Conservation (phyloP, 2,329 filamentous ascomycete genomes). For the Pezicula radicicola region DNA sequence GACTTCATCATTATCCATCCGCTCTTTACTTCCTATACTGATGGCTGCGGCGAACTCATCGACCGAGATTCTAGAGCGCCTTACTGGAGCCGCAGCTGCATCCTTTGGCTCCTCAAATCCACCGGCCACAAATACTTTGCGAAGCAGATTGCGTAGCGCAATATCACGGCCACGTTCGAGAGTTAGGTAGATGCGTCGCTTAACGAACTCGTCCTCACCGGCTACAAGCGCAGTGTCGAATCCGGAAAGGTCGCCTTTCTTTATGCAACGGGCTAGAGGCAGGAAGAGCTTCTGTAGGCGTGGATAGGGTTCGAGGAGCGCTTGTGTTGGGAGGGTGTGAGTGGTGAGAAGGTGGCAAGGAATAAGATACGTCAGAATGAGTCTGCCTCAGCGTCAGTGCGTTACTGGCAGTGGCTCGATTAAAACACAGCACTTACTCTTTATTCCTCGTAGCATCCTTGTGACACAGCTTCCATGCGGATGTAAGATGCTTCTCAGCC, state of each 20-base stretch:
- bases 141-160: conserved; percentile 82
- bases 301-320: conserved; percentile 72
- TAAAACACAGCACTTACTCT: conserved; percentile 54
- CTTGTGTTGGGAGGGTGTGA: conserved; percentile 74
- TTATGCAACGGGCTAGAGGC: conserved; percentile 76
- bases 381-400: conserved; percentile 70
- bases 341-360: conserved; percentile 88
- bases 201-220: conserved; percentile 90
- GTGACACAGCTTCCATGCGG: conserved; percentile 81
- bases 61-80: conserved; percentile 76
- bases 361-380: conserved; percentile 92
- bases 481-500: conserved; percentile 76
- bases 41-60: conserved; percentile 84
- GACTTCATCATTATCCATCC: conserved; percentile 84
- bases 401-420: not conserved
- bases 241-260: conserved; percentile 73
- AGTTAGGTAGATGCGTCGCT: conserved; percentile 88
- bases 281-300: conserved; percentile 74
- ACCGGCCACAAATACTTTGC: conserved; percentile 84
- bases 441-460: conserved; percentile 70
- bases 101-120: conserved; percentile 79
- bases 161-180: conserved; percentile 91
- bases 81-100: conserved; percentile 56
- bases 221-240: conserved; percentile 81
- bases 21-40: conserved; percentile 64